Evolutionary conservation across 2,329 filamentous ascomycete genomes (phyloP).

Genomic region (Fusarium sp.): DNA sequence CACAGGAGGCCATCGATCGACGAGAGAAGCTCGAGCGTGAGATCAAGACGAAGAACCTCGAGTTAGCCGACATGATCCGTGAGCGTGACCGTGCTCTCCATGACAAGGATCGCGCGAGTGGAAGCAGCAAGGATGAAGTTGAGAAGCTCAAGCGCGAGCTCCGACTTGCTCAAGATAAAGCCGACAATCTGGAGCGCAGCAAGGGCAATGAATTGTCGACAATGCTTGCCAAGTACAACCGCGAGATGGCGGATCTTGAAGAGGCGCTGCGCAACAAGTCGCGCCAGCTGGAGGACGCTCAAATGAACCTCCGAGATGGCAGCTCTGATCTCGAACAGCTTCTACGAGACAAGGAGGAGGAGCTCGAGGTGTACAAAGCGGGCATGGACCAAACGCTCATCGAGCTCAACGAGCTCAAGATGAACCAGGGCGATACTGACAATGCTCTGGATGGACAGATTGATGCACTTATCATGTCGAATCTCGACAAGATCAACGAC

Average conservation of each 20-base stretch:
- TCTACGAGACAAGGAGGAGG: constrained; percentile 94
- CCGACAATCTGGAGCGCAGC: constrained; percentile 89
- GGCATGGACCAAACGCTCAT: constrained; percentile 97
- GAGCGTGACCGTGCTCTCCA: constrained; percentile 94
- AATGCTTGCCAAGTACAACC: constrained; percentile 95
- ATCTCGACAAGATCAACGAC: constrained; percentile 93
- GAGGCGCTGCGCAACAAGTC: constrained; percentile 91
- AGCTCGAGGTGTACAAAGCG: constrained; percentile 97
- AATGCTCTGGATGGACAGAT: constrained; percentile 88
- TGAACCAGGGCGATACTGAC: constrained; percentile 80
- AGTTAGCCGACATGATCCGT: constrained; percentile 97
- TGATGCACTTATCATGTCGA: constrained; percentile 86
- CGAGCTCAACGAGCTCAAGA: constrained; percentile 88
- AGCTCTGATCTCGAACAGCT: constrained; percentile 86
- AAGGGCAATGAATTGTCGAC: constrained; percentile 96
- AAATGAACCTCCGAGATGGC: constrained; percentile 80
- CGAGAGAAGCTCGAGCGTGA: constrained; percentile 96
- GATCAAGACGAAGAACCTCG: constrained; percentile 99
- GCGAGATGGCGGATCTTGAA: constrained; percentile 96
- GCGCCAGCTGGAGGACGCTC: constrained; percentile 84
- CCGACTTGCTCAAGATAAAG: constrained; percentile 88
- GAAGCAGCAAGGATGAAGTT: constrained; percentile 89
- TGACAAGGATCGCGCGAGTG: constrained; percentile 88
- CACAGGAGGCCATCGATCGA: constrained; percentile 94
- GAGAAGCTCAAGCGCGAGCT: constrained; percentile 96